Evolutionary conservation across 2,329 filamentous ascomycete species (phyloP), one percentile per base, ranked within the genome.

Genomic region (Fusarium sp.): DNA sequence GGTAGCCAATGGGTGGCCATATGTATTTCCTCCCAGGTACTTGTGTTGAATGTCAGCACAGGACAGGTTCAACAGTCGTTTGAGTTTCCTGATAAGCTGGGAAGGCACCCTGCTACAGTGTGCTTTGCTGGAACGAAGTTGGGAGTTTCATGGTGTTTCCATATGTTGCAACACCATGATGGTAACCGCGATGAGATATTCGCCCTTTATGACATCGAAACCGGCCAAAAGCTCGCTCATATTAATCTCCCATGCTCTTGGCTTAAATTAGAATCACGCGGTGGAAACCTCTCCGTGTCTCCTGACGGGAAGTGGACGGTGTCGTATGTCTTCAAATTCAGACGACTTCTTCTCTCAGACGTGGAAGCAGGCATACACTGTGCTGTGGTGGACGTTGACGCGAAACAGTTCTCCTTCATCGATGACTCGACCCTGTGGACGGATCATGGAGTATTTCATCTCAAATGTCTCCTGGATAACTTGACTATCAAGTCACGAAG

Each of bases 391-490:
- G 10, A 13, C 6, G 13, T 40, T 11, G 6, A 40, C 9, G 5
- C 5, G 9, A 20, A 1, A 4, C 0, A 2, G 4, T 20, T 40
- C 18, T 20, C 5, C 18, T 40, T 40, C 11, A 40, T 40, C 8
- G 37, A 40, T 10, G 11, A 13, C 11, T 23, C 37, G 3, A 1
- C 11, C 5, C 5, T 40, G 6, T 13, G 18, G 4, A 40, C 37
- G 11, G 1, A 23, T 3, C 4, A 4, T 0, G 37, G 18, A 20
- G 11, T 40, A 0, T 4, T 40, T 4, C 7, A 8, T 44, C 15
- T 28, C 9, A 5, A 26, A 1, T 3, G 3, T 26, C 12, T 44
- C 15, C 12, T 44, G 23, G 10, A 28, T 9, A 10, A 6, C 6
- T 23, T 23, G 23, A 6, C 23, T 23, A 4, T 23, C 6, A 23